These are phyloP conservation scores for Boletus subparvulus DNA, from an alignment of 768 basidiomycete genomes.

Conservation along the genomic window DNA sequence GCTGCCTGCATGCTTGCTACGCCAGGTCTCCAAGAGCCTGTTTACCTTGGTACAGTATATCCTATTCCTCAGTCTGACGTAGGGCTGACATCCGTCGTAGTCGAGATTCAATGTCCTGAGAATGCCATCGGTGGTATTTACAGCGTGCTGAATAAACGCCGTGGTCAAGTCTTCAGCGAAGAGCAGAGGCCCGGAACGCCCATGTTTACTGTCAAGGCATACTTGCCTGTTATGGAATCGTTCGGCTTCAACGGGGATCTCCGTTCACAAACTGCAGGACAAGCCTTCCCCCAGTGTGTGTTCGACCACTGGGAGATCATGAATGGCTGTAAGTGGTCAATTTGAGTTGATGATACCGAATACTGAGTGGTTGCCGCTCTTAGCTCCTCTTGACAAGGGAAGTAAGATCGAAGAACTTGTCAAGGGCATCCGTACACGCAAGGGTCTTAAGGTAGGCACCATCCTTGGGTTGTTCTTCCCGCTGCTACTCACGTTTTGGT, in stretches of 20 bases:
- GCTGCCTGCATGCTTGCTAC: slow-evolving; percentile 91
- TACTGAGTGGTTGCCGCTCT: slow-evolving; percentile 4
- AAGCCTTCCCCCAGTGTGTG: slow-evolving; percentile 97
- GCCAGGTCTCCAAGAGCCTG: slow-evolving; percentile 92
- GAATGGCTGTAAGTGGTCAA: slow-evolving; percentile 63
- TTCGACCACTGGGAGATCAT: slow-evolving; percentile 93
- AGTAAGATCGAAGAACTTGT: slow-evolving; percentile 88
- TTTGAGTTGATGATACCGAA: neutral
- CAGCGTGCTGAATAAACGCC: slow-evolving; percentile 89
- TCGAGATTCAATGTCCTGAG: slow-evolving; percentile 98
- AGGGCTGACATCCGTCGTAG: slow-evolving; percentile 39
- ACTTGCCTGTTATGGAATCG: slow-evolving; percentile 87
- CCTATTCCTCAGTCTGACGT: neutral
- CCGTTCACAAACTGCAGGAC: slow-evolving; percentile 87
- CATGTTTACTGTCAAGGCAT: slow-evolving; percentile 99
- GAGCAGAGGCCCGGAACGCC: slow-evolving; percentile 97
- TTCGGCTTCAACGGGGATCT: slow-evolving; percentile 99
- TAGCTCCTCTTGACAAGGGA: slow-evolving; percentile 83
- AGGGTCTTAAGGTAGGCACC: slow-evolving; percentile 82
- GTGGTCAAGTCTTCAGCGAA: slow-evolving; percentile 97
- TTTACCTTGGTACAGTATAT: slow-evolving; percentile 73
- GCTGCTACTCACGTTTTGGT: slow-evolving; percentile 11
- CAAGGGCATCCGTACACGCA: slow-evolving; percentile 78
- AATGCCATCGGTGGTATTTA: slow-evolving; percentile 98
- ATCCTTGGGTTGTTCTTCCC: neutral